A percentile compares a stretch with the other conserved stretches of the same genome.
These are phyloP conservation scores for Geranium rotundifolium DNA, from an alignment of 345 rosid species.

Conservation along the genomic window DNA sequence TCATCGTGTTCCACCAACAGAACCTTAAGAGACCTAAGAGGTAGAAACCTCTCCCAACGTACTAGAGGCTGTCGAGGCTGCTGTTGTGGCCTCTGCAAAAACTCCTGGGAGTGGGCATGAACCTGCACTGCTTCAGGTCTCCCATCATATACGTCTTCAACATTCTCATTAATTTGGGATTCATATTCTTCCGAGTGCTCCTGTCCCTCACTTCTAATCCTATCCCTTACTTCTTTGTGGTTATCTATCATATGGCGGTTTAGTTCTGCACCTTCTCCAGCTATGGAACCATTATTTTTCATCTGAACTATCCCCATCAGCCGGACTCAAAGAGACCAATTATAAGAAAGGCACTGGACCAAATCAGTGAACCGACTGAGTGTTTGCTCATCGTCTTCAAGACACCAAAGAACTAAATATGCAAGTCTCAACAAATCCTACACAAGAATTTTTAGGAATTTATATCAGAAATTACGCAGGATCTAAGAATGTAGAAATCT, in stretches of 20 bases:
- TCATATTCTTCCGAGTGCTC: constrained; percentile 38
- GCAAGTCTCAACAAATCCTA: constrained; percentile 9
- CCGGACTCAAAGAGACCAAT: constrained; percentile 31
- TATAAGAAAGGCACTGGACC: constrained; percentile 10
- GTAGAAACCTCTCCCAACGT: constrained; percentile 28
- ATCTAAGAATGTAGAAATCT: too few species aligned
- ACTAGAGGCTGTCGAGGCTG: constrained; percentile 19
- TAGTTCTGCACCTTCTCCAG: constrained; percentile 17
- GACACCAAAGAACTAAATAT: constrained; percentile 1
- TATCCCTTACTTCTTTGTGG: constrained; percentile 19
- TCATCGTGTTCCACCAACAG: constrained; percentile 37
- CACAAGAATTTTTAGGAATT: neutral
- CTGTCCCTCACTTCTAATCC: constrained; percentile 27
- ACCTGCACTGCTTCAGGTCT: constrained; percentile 9
- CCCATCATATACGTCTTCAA: constrained; percentile 15
- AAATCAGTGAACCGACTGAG: constrained; percentile 7
- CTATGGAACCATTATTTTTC: constrained; percentile 17
- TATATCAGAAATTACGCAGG: neutral
- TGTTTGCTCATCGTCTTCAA: constrained; percentile 20
- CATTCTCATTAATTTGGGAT: constrained; percentile 21
- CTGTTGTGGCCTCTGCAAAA: constrained; percentile 14
- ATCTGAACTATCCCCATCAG: constrained; percentile 23
- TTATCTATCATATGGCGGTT: constrained; percentile 18
- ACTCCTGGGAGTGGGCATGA: constrained; percentile 3
- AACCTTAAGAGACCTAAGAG: constrained; percentile 29